phyloP scores from a whole-genome alignment of 148 eudicot species.

The Fagopyrum esculentum region DNA sequence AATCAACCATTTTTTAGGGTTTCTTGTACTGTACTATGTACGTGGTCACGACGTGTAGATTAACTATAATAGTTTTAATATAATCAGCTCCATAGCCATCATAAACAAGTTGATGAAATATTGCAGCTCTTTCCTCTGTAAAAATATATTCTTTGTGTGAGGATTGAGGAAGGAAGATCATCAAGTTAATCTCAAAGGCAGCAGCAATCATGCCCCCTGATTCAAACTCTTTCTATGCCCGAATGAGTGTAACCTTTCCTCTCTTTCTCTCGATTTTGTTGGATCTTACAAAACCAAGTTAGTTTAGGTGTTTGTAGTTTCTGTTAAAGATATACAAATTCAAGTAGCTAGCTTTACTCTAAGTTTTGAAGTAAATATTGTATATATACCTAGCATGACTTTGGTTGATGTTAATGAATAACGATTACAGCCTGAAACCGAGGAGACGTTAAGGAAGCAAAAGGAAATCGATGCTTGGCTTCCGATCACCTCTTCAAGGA shows the following conservation, averaged over 20 bases:
- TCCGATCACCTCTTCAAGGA: constrained; percentile 5
- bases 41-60: not conserved
- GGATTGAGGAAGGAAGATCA: not conserved
- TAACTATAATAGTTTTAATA: not conserved
- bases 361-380: not conserved
- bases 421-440: not conserved
- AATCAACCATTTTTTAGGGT: not conserved
- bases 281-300: not conserved
- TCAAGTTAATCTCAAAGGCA: not conserved
- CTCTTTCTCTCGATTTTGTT: not conserved
- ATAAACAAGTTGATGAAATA: not conserved
- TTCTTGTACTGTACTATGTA: not conserved
- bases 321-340: not conserved
- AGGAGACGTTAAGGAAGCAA: not conserved
- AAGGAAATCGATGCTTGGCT: constrained; percentile 2
- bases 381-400: not conserved
- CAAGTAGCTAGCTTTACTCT: not conserved
- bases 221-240: not conserved
- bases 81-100: too few species aligned
- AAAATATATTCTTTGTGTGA: not conserved
- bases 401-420: not conserved
- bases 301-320: not conserved
- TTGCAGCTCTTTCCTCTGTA: not conserved
- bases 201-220: not conserved
- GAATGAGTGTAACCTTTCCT: not conserved